Evolutionary conservation across 257 asterid genomes (phyloP).

Genomic region (Voacanga thouarsii): DNA sequence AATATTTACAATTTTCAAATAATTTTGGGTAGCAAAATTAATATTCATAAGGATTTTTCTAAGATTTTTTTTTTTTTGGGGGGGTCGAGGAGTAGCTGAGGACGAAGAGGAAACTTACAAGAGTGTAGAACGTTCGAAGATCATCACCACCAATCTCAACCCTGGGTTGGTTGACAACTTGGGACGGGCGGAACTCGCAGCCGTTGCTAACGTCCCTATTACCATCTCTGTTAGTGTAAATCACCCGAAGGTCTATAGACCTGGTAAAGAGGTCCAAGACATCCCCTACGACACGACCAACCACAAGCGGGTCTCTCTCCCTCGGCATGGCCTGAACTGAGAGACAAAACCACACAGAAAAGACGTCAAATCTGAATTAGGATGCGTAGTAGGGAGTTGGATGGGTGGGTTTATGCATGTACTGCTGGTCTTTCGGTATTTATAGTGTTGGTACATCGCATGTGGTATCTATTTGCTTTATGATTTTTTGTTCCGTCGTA

Average conservation of each 20-base stretch:
- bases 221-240: slow-evolving; percentile 19
- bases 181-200: slow-evolving; percentile 63
- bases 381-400: not conserved
- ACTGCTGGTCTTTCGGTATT: not conserved
- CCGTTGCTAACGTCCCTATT: slow-evolving; percentile 51
- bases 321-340: slow-evolving; percentile 34
- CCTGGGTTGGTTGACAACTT: slow-evolving; percentile 55
- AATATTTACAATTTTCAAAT: no score
- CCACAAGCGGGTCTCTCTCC: slow-evolving; percentile 56
- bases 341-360: not conserved
- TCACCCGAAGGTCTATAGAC: slow-evolving; percentile 41
- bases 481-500: not conserved
- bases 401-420: not conserved
- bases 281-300: slow-evolving; percentile 64
- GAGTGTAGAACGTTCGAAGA: slow-evolving; percentile 61
- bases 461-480: not conserved
- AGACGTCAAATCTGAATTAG: not conserved
- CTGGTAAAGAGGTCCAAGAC: slow-evolving; percentile 63
- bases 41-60: no score
- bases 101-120: slow-evolving; percentile 28
- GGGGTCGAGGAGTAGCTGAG: no score
- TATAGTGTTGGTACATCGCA: not conserved
- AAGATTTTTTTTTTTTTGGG: no score
- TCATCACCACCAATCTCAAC: slow-evolving; percentile 70
- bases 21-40: no score